Conservation (phyloP, 1,284 basidiomycete genomes). For the Ceratobasidium sp. region DNA sequence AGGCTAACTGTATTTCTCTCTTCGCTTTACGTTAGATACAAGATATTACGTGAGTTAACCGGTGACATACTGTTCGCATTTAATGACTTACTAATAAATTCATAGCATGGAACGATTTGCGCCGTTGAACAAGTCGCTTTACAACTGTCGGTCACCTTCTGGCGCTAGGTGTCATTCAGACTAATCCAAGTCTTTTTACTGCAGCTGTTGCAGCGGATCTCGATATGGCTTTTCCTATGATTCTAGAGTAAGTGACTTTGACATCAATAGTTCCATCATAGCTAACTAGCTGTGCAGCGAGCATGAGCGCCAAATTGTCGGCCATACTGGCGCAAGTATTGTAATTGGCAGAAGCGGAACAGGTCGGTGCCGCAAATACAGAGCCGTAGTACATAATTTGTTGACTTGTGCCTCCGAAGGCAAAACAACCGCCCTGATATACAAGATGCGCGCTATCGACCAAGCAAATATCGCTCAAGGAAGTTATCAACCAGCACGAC, state of each 20-base stretch:
- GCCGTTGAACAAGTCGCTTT: slow-evolving; percentile 23
- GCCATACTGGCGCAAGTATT: slow-evolving; percentile 20
- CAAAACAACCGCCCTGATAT: slow-evolving; percentile 17
- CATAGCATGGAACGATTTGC: slow-evolving; percentile 17
- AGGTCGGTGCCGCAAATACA: neutral
- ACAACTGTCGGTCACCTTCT: slow-evolving; percentile 4
- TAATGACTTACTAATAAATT: neutral
- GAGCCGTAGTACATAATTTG: neutral
- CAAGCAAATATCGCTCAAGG: slow-evolving; percentile 11
- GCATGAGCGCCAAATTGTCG: slow-evolving; percentile 28
- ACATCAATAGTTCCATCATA: neutral
- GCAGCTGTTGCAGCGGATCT: slow-evolving; percentile 20
- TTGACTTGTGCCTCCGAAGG: neutral
- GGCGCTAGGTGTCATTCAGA: neutral
- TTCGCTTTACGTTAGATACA: neutral
- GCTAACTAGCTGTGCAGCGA: slow-evolving; percentile 3
- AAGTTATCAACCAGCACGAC: neutral
- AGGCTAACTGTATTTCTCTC: neutral
- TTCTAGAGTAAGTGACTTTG: neutral
- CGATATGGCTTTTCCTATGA: slow-evolving; percentile 31
- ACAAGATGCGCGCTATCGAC: slow-evolving; percentile 20
- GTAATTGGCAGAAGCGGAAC: slow-evolving; percentile 22
- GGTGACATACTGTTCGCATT: too few relatives aligned
- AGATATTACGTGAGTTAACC: slow-evolving; percentile 17
- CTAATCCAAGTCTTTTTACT: neutral